Evolutionary conservation across 1,284 basidiomycete species (phyloP).

Genomic region (Rhodotorula sp.): DNA sequence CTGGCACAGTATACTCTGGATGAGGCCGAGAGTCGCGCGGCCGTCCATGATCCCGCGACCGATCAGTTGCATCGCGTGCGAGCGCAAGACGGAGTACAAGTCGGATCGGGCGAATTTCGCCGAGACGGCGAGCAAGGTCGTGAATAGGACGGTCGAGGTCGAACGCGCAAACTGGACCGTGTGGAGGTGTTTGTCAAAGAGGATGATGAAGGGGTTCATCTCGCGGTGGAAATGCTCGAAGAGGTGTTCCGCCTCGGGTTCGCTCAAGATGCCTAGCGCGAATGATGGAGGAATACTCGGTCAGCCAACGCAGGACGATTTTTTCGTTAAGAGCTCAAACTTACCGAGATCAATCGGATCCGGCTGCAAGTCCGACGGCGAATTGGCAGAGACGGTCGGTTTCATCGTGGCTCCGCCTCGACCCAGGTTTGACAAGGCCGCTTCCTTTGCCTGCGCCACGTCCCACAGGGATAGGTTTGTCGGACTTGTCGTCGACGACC

Average conservation of each 20-base stretch:
- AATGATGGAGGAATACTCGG: background rate
- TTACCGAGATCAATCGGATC: conserved; percentile 19
- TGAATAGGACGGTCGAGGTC: conserved; percentile 73
- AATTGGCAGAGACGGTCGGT: background rate
- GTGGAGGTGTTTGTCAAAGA: conserved; percentile 54
- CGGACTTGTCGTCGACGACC: conserved; percentile 7
- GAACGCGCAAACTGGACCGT: conserved; percentile 68
- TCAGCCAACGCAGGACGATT: background rate
- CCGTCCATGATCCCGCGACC: conserved; percentile 66
- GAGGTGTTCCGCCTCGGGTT: conserved; percentile 22
- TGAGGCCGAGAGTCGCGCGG: conserved; percentile 73
- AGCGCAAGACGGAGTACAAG: conserved; percentile 63
- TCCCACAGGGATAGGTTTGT: conserved; percentile 21
- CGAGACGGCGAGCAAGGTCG: conserved; percentile 73
- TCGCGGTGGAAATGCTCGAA: conserved; percentile 28
- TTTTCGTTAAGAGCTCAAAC: background rate
- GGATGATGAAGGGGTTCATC: conserved; percentile 20
- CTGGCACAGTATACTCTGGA: conserved; percentile 76
- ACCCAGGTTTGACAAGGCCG: conserved; percentile 13
- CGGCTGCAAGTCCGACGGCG: background rate
- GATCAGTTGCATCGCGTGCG: conserved; percentile 64
- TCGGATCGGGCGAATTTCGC: conserved; percentile 77
- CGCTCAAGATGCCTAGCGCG: conserved; percentile 3
- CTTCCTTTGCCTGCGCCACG: conserved; percentile 22
- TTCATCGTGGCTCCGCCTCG: background rate